Conservation (phyloP, 805 yeast genomes). For the Phaffomyces antillensis region DNA sequence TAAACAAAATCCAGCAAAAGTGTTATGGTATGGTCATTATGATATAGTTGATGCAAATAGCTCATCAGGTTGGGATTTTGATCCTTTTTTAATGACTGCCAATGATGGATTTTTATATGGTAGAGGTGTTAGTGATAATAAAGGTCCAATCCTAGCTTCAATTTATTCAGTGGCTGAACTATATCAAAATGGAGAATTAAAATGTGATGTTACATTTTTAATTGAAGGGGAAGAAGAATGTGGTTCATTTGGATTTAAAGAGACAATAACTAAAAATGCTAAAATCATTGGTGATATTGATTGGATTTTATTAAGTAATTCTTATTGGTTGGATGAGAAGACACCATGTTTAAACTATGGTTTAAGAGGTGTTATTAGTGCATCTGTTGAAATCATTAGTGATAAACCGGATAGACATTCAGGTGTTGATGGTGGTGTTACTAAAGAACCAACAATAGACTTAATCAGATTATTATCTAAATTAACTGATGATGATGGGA, state of each 20-base stretch:
- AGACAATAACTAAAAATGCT: constrained; percentile 47
- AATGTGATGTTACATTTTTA: constrained; percentile 70
- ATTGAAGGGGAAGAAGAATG: constrained; percentile 96
- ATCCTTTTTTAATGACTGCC: constrained; percentile 72
- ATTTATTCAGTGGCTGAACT: constrained; percentile 80
- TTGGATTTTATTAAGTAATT: constrained; percentile 84
- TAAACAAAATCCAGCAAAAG: constrained; percentile 29
- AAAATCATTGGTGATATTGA: constrained; percentile 64
- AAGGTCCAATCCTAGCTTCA: constrained; percentile 88
- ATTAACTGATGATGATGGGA: constrained; percentile 49
- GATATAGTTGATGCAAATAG: constrained; percentile 82
- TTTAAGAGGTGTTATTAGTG: constrained; percentile 82
- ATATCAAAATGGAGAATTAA: constrained; percentile 40
- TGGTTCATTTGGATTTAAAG: constrained; percentile 81
- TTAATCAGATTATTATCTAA: constrained; percentile 64
- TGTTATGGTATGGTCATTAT: constrained; percentile 92
- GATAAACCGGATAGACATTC: constrained; percentile 88
- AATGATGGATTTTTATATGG: constrained; percentile 83
- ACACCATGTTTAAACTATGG: constrained; percentile 94
- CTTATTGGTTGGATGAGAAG: constrained; percentile 87
- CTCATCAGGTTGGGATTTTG: constrained; percentile 60
- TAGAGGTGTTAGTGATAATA: constrained; percentile 90
- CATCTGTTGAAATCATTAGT: constrained; percentile 60
- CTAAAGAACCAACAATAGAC: constrained; percentile 85
- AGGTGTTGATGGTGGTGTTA: constrained; percentile 93